These are phyloP conservation scores for Erysimum cheiranthoides DNA, from an alignment of 345 rosid species.

Conservation along the genomic window DNA sequence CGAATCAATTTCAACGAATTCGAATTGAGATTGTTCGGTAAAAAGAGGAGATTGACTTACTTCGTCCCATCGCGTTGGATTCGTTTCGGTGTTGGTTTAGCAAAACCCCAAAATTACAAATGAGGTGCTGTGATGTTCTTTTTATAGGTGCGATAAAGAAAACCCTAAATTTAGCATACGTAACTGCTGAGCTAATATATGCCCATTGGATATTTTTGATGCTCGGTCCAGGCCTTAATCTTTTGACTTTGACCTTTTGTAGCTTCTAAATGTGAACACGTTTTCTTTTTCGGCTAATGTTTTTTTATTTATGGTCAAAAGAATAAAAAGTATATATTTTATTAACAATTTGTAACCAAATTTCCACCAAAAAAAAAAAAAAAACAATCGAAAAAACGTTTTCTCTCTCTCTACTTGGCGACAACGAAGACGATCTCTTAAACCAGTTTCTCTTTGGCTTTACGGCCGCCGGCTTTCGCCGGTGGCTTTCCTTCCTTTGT, in stretches of 20 bases:
- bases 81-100: background rate
- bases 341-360: no score
- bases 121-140: background rate
- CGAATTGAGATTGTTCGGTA: background rate
- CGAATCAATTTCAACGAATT: background rate
- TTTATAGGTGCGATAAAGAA: slow-evolving; percentile 6
- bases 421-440: no score
- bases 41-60: slow-evolving; percentile 35
- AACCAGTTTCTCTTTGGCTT: no score
- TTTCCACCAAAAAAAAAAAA: no score
- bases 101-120: slow-evolving; percentile 29
- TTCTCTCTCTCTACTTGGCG: no score
- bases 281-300: background rate
- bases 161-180: slow-evolving; percentile 32
- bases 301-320: background rate
- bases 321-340: background rate
- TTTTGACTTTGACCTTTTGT: slow-evolving; percentile 33
- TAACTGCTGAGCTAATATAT: slow-evolving; percentile 30
- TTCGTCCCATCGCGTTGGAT: slow-evolving; percentile 29
- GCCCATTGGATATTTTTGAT: slow-evolving; percentile 39
- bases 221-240: slow-evolving; percentile 18
- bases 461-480: no score
- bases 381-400: no score
- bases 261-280: slow-evolving; percentile 14
- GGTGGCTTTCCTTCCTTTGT: no score